Evolutionary conservation across 192 early-diverging fungal genomes (phyloP).

Genomic region (Glomus cerebriforme): DNA sequence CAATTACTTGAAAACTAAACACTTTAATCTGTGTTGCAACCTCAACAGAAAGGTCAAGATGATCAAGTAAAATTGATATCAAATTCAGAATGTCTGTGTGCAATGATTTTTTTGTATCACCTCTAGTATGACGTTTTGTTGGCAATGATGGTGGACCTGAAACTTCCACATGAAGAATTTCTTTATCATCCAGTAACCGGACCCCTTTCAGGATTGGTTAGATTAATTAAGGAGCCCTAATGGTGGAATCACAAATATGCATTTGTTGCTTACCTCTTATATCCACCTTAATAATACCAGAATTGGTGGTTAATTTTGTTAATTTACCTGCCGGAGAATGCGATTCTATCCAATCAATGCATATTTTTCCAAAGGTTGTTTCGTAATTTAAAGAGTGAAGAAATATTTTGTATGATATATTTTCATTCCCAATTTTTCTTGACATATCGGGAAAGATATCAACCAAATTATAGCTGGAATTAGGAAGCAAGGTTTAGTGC

Average conservation of each 20-base stretch:
- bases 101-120: conserved; percentile 28
- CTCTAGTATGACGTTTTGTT: conserved; percentile 3
- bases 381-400: conserved; percentile 34
- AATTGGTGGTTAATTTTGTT: conserved; percentile 23
- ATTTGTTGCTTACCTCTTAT: conserved; percentile 18
- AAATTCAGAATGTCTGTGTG: conserved; percentile 31
- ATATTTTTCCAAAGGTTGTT: conserved; percentile 24
- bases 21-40: conserved; percentile 30
- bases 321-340: conserved; percentile 30
- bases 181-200: conserved; percentile 22
- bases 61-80: conserved; percentile 19
- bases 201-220: conserved; percentile 8
- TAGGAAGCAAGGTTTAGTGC: not conserved
- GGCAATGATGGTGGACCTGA: conserved; percentile 18
- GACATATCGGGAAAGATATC: conserved; percentile 25
- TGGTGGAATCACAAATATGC: not conserved
- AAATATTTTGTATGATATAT: conserved; percentile 30
- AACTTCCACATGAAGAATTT: conserved; percentile 28
- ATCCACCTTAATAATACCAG: conserved; percentile 25
- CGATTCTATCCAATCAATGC: conserved; percentile 30
- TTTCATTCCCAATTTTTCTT: conserved; percentile 27
- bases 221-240: not conserved
- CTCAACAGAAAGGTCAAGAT: conserved; percentile 10
- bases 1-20: conserved; percentile 29
- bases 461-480: conserved; percentile 30